Percentiles rank a stretch among this genome's conserved stretches.
phyloP scores from a whole-genome alignment of 2,329 filamentous ascomycete genomes.

The Decorospora gaudefroyi region DNA sequence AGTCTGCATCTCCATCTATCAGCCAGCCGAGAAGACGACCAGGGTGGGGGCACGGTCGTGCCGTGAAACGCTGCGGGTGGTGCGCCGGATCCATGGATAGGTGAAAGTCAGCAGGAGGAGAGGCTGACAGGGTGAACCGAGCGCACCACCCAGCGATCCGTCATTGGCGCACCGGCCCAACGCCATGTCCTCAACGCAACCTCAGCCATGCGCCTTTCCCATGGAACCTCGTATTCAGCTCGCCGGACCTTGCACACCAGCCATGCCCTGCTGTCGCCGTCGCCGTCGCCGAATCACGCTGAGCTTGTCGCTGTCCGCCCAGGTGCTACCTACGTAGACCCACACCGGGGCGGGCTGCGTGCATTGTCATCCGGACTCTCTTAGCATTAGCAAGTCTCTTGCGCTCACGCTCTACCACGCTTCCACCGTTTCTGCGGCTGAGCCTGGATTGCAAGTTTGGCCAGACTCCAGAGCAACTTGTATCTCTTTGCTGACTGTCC shows the following conservation, averaged over 20 bases:
- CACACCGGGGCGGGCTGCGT: no score
- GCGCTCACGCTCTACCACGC: no score
- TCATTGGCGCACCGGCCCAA: slow-evolving; percentile 12
- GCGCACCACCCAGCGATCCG: slow-evolving; percentile 6
- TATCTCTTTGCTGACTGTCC: background rate
- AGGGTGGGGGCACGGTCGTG: background rate
- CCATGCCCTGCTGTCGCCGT: slow-evolving; percentile 6
- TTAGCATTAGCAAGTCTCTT: no score
- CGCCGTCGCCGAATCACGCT: slow-evolving; percentile 9
- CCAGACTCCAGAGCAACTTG: no score
- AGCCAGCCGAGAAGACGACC: no score
- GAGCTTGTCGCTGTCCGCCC: background rate
- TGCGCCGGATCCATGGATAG: slow-evolving; percentile 2
- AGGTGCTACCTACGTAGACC: no score
- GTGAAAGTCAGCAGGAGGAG: slow-evolving; percentile 1
- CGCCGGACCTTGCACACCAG: slow-evolving; percentile 1
- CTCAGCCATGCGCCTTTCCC: slow-evolving; percentile 13
- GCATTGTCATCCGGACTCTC: no score
- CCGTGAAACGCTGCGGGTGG: background rate
- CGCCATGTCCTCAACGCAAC: slow-evolving; percentile 9
- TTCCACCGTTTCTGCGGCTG: no score
- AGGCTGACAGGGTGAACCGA: slow-evolving; percentile 18
- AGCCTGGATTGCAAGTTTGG: no score
- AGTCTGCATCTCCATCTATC: no score
- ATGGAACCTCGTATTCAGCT: slow-evolving; percentile 20